These are phyloP conservation scores for Danielia reshetovae DNA, from an alignment of 805 yeast species.

Conservation along the genomic window DNA sequence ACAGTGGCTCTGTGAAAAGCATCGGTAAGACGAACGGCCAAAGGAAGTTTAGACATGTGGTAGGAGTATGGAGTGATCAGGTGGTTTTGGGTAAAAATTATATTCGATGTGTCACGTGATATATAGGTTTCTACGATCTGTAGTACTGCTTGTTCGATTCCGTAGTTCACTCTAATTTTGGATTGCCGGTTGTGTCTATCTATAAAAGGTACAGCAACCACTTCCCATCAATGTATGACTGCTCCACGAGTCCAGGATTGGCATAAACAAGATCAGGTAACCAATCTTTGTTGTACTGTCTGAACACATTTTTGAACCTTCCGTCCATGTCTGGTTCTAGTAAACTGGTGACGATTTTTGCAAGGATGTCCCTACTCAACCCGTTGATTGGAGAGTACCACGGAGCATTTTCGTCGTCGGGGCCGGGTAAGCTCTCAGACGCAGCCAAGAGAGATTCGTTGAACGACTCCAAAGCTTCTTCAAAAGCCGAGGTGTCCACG, in stretches of 20 bases:
- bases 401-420: constrained; percentile 12
- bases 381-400: constrained; percentile 26
- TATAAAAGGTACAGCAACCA: constrained; percentile 39
- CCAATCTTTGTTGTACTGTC: constrained; percentile 38
- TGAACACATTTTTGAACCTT: constrained; percentile 24
- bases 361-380: constrained; percentile 32
- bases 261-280: constrained; percentile 37
- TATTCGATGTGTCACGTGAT: background rate
- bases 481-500: constrained; percentile 30
- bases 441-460: constrained; percentile 23
- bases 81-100: constrained; percentile 1
- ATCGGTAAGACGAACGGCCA: constrained; percentile 42
- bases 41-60: constrained; percentile 30
- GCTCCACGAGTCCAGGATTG: constrained; percentile 38
- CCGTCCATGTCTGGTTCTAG: constrained; percentile 24
- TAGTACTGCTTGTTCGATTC: too few species aligned
- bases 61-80: background rate
- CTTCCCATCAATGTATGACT: constrained; percentile 27
- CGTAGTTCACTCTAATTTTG: too few species aligned
- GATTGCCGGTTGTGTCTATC: background rate
- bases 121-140: too few species aligned
- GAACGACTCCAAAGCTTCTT: constrained; percentile 21
- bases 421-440: constrained; percentile 18
- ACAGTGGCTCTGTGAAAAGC: constrained; percentile 41
- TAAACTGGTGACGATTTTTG: constrained; percentile 23